Percentiles rank a stretch among this genome's conserved stretches.
Conservation (phyloP, 1,284 basidiomycete genomes). For the Ceratobasidium theobromae region DNA sequence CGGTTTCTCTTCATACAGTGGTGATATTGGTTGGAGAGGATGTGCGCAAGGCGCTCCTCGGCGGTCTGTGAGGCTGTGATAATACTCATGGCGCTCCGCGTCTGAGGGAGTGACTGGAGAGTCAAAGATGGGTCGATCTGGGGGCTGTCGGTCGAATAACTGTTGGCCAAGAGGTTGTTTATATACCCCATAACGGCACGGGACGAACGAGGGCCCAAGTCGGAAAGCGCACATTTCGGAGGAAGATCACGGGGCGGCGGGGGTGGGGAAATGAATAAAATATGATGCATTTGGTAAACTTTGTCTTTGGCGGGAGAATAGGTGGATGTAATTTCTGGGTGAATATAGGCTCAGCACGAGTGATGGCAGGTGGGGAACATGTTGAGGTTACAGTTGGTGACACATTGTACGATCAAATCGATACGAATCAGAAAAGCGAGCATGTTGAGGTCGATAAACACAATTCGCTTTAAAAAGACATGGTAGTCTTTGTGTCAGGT, state of each 20-base stretch:
- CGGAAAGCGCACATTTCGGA: neutral
- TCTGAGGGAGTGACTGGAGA: neutral
- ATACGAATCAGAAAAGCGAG: conserved; percentile 2
- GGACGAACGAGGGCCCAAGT: neutral
- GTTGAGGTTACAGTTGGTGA: neutral
- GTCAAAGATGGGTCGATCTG: neutral
- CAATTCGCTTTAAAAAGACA: conserved; percentile 17
- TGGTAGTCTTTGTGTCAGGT: neutral
- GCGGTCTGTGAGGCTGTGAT: neutral
- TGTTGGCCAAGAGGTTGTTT: neutral
- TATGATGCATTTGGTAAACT: too few species aligned
- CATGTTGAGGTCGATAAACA: conserved; percentile 16
- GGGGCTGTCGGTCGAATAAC: too few species aligned
- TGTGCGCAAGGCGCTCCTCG: conserved; percentile 5
- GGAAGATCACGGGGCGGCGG: neutral
- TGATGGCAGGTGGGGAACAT: conserved; percentile 18
- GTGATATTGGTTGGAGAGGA: conserved; percentile 22
- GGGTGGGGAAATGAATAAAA: neutral
- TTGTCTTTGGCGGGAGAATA: neutral
- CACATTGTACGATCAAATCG: conserved; percentile 12
- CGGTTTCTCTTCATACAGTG: conserved; percentile 17
- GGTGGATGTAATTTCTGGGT: conserved; percentile 8
- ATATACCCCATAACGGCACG: conserved; percentile 14
- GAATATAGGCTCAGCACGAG: conserved; percentile 5
- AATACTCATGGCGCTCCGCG: neutral